Percentiles rank a stretch among this genome's conserved stretches.
Evolutionary conservation across 352 stramenopile species (phyloP).

Genomic region (Phytophthora crassamura): DNA sequence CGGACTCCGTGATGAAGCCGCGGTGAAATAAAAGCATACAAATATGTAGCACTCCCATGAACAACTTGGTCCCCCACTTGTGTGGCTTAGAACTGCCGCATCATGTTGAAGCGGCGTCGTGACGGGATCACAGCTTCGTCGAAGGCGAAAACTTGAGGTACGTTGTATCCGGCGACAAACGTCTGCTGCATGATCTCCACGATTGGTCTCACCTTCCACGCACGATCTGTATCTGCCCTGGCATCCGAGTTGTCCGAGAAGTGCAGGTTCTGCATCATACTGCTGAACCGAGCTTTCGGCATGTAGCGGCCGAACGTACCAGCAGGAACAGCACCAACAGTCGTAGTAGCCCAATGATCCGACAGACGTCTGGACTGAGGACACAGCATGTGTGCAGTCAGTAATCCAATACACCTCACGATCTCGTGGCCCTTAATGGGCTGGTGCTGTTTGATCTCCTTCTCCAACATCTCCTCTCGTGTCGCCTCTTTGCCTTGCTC

Average conservation of each 20-base stretch:
- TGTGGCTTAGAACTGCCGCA: constrained; percentile 10
- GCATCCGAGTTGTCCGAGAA: constrained; percentile 14
- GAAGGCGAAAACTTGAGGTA: too few species aligned
- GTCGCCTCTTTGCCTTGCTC: too few species aligned
- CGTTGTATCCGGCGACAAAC: too few species aligned
- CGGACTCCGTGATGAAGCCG: constrained; percentile 2
- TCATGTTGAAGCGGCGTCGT: too few species aligned
- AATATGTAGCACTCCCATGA: constrained; percentile 5
- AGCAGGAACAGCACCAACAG: constrained; percentile 7
- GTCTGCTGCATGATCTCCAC: too few species aligned
- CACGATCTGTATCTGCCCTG: too few species aligned
- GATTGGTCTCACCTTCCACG: too few species aligned
- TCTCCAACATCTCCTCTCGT: constrained; percentile 1
- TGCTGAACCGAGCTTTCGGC: constrained; percentile 6
- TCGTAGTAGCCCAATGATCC: constrained; percentile 20
- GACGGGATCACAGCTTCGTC: too few species aligned
- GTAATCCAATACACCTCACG: constrained; percentile 19
- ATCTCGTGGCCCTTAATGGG: constrained; percentile 16
- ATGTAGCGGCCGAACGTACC: constrained; percentile 27
- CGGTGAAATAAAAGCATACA: too few species aligned
- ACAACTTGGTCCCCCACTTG: constrained; percentile 17
- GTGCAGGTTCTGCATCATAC: constrained; percentile 23
- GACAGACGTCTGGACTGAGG: too few species aligned
- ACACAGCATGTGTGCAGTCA: constrained; percentile 13
- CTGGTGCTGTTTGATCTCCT: constrained; percentile 10